Percentiles rank a stretch among this genome's conserved stretches.
Conservation (phyloP, 257 asterid species). For the Solanum chiquidenum region DNA sequence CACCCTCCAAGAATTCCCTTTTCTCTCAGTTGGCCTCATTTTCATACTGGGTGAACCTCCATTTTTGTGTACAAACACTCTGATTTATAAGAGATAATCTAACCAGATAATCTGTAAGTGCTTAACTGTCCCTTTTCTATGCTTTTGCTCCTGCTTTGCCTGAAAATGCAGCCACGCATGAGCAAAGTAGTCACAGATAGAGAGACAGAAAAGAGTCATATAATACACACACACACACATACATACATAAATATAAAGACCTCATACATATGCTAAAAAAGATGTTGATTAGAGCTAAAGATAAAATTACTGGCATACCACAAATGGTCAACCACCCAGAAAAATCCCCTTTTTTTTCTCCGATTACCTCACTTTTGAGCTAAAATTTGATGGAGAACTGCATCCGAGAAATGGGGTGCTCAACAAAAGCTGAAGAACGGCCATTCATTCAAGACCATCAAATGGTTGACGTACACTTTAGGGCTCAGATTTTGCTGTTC, state of each 20-base stretch:
- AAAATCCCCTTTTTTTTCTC: background rate
- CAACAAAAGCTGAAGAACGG: background rate
- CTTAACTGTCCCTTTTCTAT: background rate
- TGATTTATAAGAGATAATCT: background rate
- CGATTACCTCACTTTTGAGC: background rate
- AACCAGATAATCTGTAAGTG: background rate
- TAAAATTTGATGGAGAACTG: background rate
- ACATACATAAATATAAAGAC: no score
- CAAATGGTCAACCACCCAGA: background rate
- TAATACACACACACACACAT: no score
- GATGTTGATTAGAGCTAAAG: no score
- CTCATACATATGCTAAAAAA: no score
- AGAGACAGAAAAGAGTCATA: background rate
- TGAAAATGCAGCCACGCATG: background rate
- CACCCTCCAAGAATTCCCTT: background rate
- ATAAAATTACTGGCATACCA: background rate
- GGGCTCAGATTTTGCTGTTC: background rate
- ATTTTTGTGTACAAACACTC: background rate
- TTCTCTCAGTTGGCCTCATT: background rate
- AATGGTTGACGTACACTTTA: background rate
- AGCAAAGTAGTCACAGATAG: background rate
- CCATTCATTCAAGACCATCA: background rate
- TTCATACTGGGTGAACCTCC: background rate
- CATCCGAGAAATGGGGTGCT: background rate
- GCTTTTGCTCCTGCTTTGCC: background rate